phyloP scores from a whole-genome alignment of 2,329 filamentous ascomycete genomes.

The Coniochaeta sp. region DNA sequence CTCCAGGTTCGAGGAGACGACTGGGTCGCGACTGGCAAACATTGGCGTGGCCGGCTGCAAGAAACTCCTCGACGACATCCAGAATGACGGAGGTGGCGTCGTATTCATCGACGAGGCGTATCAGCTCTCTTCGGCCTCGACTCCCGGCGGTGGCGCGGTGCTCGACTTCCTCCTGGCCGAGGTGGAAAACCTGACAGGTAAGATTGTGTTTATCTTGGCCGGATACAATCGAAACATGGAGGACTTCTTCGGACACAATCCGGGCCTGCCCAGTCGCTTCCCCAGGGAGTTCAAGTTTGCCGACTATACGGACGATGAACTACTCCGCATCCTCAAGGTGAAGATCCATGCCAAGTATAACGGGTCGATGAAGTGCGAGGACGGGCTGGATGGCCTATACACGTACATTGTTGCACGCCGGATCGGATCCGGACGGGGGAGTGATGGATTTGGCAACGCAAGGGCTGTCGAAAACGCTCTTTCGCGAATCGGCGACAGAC shows the following conservation, averaged over 20 bases:
- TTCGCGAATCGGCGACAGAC: conserved; percentile 45
- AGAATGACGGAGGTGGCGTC: conserved; percentile 55
- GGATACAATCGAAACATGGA: conserved; percentile 74
- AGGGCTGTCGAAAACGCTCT: conserved; percentile 59
- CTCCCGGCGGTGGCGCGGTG: conserved; percentile 48
- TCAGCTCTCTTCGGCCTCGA: conserved; percentile 57
- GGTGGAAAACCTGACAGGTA: conserved; percentile 63
- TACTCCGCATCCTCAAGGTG: conserved; percentile 52
- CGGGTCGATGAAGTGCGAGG: conserved; percentile 51
- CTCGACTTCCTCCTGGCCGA: conserved; percentile 67
- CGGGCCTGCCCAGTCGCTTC: conserved; percentile 62
- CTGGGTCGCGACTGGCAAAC: conserved; percentile 58
- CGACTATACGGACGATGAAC: conserved; percentile 61
- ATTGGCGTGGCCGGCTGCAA: conserved; percentile 52
- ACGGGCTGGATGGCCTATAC: conserved; percentile 51
- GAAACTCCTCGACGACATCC: conserved; percentile 46
- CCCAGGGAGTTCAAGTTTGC: conserved; percentile 58
- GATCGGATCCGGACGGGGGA: conserved; percentile 54
- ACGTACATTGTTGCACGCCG: conserved; percentile 55
- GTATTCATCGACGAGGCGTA: conserved; percentile 78
- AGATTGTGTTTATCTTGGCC: conserved; percentile 64
- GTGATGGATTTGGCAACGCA: conserved; percentile 67
- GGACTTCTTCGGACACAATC: conserved; percentile 67
- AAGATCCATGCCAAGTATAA: conserved; percentile 48
- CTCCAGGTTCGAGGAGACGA: conserved; percentile 54